A percentile compares a stretch with the other conserved stretches of the same genome.
Conservation (phyloP, 331 rosid species). For the Quercus lobata region DNA sequence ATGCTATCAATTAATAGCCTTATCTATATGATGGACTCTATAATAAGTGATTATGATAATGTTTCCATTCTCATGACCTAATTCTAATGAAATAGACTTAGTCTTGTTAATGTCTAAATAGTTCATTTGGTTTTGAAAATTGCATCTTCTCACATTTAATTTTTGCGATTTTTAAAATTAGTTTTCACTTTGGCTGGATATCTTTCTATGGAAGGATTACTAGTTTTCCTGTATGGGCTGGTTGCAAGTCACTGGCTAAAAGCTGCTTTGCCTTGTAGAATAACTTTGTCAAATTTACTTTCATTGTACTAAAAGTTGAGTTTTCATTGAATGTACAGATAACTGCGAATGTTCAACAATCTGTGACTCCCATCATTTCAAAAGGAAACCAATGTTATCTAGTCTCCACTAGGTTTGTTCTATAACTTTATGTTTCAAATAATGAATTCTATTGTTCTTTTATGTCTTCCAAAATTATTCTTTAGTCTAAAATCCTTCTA, state of each 20-base stretch:
- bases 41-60: background rate
- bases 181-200: background rate
- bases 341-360: conserved; percentile 61
- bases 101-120: background rate
- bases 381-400: conserved; percentile 90
- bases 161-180: background rate
- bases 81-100: background rate
- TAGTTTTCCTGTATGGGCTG: background rate
- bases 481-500: background rate
- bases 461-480: background rate
- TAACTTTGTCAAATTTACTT: background rate
- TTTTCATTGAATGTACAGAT: conserved; percentile 44
- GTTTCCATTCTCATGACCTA: background rate
- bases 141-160: background rate
- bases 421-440: conserved; percentile 6
- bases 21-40: background rate
- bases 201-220: background rate
- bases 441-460: conserved; percentile 5
- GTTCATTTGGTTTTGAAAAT: background rate
- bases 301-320: conserved; percentile 15
- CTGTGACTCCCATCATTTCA: conserved; percentile 60
- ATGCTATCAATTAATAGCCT: background rate
- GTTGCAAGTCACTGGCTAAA: background rate
- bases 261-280: background rate
- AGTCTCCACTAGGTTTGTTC: conserved; percentile 68